Base-by-base conservation (phyloP, 73 alveolate species). In the Urostyla sp. region DNA sequence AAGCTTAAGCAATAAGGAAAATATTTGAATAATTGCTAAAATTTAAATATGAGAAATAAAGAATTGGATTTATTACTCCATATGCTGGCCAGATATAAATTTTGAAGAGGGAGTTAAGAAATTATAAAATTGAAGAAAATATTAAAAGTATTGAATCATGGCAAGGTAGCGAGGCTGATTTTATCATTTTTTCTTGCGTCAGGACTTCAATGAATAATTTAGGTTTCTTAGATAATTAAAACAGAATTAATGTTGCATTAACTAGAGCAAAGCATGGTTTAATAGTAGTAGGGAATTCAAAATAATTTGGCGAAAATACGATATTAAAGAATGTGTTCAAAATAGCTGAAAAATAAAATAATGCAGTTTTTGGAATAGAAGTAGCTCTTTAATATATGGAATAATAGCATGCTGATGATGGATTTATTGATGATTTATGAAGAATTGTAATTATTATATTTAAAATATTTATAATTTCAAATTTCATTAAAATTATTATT, bases 251-350 rank as follows among this genome's bases (percentile, higher is more conserved):
- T 60, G 96, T 90, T 18, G 90, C 96, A 0, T 75, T 90, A 30
- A 86, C 92, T 45, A 67, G 96, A 23, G 96, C 96, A 7, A 85
- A 75, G 31, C 89, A 85, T 24, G 96, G 96, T 13, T 31, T 90
- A 38, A 80, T 85, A 74, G 86, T 90, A 21, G 80, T 90, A 0
- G 96, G 96, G 54, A 90, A 90, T 60, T 44, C 79, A 20, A 21
- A 27, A 24, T 6, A 28, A 5, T 20, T 60, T 3, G n/a, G 34
- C 4, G 6, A 15, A 16, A 56, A 60, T 60, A 31, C 13, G 15
- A 60, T 20, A 8, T 60, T 53, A 56, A 36, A 60, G 59, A 13
- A 7, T 20, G 34, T 50, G 10, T 31, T 50, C 18, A 50, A 10
- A 40, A 40, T n/a, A n/a, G n/a, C n/a, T n/a, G n/a, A n/a, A n/a